These are phyloP conservation scores for Ustilago vetiveriae DNA, from an alignment of 1,284 basidiomycete genomes.

Conservation along the genomic window DNA sequence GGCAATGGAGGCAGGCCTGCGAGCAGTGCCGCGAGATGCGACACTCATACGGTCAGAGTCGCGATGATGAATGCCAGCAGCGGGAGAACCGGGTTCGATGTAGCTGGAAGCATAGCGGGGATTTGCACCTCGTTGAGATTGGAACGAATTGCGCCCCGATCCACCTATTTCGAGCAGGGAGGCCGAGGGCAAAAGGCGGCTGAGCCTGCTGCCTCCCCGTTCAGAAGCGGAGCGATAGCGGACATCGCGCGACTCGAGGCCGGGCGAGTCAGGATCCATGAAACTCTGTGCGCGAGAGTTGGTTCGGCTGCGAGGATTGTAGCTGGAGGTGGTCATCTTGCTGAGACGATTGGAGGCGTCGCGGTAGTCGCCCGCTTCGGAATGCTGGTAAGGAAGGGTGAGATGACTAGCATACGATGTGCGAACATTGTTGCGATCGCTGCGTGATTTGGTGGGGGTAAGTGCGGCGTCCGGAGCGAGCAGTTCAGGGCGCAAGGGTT, in stretches of 20 bases:
- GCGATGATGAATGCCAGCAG: constrained; percentile 19
- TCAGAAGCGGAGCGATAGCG: constrained; percentile 27
- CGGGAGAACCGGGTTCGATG: constrained; percentile 15
- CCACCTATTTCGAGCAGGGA: constrained; percentile 28
- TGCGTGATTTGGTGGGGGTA: constrained; percentile 13
- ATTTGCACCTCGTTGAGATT: constrained; percentile 12
- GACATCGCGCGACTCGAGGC: constrained; percentile 23
- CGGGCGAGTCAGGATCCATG: constrained; percentile 15
- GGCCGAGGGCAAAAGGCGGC: constrained; percentile 22
- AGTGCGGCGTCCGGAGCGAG: constrained; percentile 19
- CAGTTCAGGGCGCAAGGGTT: constrained; percentile 10
- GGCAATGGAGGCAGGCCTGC: constrained; percentile 23
- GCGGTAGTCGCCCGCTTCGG: constrained; percentile 31
- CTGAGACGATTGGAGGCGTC: constrained; percentile 31
- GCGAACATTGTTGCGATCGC: constrained; percentile 15
- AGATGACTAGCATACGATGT: constrained; percentile 37
- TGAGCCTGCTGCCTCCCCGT: constrained; percentile 22
- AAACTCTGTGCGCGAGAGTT: constrained; percentile 30
- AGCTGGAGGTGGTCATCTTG: constrained; percentile 31
- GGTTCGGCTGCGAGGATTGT: constrained; percentile 10
- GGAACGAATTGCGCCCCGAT: constrained; percentile 11
- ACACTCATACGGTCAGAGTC: constrained; percentile 37
- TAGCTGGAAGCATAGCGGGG: constrained; percentile 26
- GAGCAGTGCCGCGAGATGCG: constrained; percentile 24
- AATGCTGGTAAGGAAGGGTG: constrained; percentile 40